Evolutionary conservation across 192 early-diverging fungal genomes (phyloP).

Genomic region (Coemansia sp.): DNA sequence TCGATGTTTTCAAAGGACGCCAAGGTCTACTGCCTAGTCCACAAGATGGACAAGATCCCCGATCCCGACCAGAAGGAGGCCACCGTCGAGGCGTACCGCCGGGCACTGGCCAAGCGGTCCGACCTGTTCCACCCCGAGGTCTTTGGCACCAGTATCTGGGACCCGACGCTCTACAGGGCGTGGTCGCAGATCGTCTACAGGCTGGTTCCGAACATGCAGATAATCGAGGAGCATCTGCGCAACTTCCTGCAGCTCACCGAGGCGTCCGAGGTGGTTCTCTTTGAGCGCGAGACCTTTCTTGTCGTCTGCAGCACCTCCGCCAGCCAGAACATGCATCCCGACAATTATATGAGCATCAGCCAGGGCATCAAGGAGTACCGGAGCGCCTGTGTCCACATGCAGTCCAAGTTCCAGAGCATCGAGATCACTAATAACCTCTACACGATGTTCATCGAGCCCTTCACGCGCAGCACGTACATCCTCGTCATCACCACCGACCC

Average conservation of each 20-base stretch:
- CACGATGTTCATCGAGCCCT: constrained; percentile 53
- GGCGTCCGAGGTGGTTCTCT: constrained; percentile 92
- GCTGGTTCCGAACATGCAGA: constrained; percentile 88
- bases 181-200: constrained; percentile 97
- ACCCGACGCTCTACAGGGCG: constrained; percentile 60
- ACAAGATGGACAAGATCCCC: constrained; percentile 96
- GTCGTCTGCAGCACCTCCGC: constrained; percentile 68
- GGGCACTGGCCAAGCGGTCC: constrained; percentile 32
- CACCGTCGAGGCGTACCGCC: constrained; percentile 31
- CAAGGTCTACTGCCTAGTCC: constrained; percentile 92
- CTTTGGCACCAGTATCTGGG: constrained; percentile 46
- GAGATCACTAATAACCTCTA: constrained; percentile 73
- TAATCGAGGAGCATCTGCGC: constrained; percentile 75
- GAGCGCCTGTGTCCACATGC: constrained; percentile 39
- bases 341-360: constrained; percentile 41
- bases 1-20: constrained; percentile 80
- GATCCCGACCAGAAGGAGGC: constrained; percentile 65
- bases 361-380: constrained; percentile 51
- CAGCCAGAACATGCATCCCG: background rate
- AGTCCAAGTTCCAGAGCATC: constrained; percentile 83
- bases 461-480: constrained; percentile 57
- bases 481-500: constrained; percentile 49
- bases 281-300: constrained; percentile 93
- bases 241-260: constrained; percentile 84
- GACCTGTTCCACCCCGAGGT: constrained; percentile 23